Percentiles rank a stretch among this genome's conserved stretches.
Conservation (phyloP, 108 stramenopile species). For the Aurantiochytrium sp. region DNA sequence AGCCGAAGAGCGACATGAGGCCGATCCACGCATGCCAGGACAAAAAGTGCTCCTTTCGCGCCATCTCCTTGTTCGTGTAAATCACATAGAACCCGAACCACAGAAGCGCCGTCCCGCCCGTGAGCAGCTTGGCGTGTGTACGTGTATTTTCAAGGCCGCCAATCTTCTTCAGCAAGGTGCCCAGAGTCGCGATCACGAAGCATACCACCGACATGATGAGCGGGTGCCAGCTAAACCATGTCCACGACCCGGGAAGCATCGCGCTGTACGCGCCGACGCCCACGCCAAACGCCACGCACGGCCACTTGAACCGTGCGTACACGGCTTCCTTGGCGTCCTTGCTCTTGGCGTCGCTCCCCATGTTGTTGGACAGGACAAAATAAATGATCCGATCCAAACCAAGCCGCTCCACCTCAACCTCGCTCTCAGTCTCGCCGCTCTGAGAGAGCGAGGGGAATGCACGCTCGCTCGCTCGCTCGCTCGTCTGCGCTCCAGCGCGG, state of each 20-base stretch:
- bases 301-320: neutral
- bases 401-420: too few relatives aligned
- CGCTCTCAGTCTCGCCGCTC: too few relatives aligned
- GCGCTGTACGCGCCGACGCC: neutral
- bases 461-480: too few relatives aligned
- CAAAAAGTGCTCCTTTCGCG: neutral
- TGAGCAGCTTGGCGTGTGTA: neutral
- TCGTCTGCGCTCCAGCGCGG: too few relatives aligned
- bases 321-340: neutral
- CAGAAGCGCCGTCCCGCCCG: neutral
- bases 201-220: neutral
- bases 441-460: too few relatives aligned
- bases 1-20: neutral
- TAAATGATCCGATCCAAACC: too few relatives aligned
- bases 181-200: neutral
- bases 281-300: neutral
- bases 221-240: conserved; percentile 7
- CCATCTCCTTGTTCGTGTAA: conserved; percentile 17
- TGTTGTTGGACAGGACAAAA: too few relatives aligned
- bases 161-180: neutral
- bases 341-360: too few relatives aligned
- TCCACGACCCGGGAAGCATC: neutral
- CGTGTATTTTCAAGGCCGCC: conserved; percentile 13
- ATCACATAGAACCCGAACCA: neutral
- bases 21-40: neutral